Evolutionary conservation across 345 rosid species (phyloP).

Genomic region (Eucalyptus regnans): DNA sequence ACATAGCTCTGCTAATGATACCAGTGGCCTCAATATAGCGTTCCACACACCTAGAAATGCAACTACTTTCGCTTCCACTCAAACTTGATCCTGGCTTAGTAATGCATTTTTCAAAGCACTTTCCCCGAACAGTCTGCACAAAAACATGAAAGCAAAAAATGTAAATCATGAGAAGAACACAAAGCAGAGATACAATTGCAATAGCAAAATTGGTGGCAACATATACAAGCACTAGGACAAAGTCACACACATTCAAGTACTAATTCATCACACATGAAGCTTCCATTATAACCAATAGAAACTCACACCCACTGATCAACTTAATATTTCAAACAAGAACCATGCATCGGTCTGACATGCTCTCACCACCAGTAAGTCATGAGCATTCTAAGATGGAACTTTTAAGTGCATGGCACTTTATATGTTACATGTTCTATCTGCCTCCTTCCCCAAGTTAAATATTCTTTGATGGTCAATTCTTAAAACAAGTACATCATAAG

Average conservation of each 20-base stretch:
- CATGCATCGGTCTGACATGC: not conserved
- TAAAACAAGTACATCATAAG: not conserved
- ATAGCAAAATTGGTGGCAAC: not conserved
- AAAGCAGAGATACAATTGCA: not conserved
- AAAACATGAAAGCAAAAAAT: not conserved
- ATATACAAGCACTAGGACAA: not conserved
- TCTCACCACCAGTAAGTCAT: not conserved
- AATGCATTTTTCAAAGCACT: constrained; percentile 86
- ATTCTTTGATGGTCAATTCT: not conserved
- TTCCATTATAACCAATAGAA: not conserved
- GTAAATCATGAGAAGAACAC: not conserved
- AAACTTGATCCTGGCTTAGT: constrained; percentile 90
- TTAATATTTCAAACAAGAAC: not conserved
- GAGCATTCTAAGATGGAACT: not conserved
- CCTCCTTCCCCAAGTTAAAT: not conserved
- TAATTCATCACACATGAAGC: not conserved
- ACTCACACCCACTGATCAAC: not conserved
- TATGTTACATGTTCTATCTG: not conserved
- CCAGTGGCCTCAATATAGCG: constrained; percentile 96
- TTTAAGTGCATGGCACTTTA: not conserved
- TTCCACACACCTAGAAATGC: constrained; percentile 92
- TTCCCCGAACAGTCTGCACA: constrained; percentile 60
- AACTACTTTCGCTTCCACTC: constrained; percentile 87
- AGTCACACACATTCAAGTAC: not conserved
- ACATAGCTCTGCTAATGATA: constrained; percentile 59